Base-by-base conservation (phyloP, 306 rosid genomes). In the Quercus engelmannii region DNA sequence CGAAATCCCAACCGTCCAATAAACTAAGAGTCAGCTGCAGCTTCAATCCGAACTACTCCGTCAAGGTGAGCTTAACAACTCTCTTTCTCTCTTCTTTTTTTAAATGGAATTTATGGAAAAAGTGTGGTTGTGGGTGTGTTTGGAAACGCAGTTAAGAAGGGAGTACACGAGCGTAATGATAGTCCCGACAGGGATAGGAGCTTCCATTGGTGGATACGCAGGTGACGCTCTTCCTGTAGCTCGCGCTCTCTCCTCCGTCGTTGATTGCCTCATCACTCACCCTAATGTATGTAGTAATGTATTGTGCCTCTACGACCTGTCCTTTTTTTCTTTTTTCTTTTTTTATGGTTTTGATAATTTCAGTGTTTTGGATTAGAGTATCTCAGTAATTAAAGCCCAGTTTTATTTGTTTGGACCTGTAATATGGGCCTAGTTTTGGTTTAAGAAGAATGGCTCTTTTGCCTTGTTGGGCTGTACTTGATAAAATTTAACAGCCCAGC, bases 201-300 rank as follows among this genome's bases (percentile, higher is more conserved):
- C 98, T 28, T 71, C 96, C 75, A 94, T 94, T 49, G 97, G 98
- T 80, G 97, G 98, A 41, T 91, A 78, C 70, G 97, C 97, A 4
- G 97, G 97, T 2, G 98, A 94, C 46, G 93, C 98, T 64, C 70
- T 94, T 73, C 97, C 98, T 1, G 93, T 91, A 43, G 97, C 93
- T 58, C 97, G 97, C 26, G 89, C 97, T 46, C 90, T 92, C 65
- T 86, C 96, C 76, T 75, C 90, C 19, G 90, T 91, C 56, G 97
- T 92, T 5, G 97, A 94, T 81, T 92, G 97, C 83, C 98, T 94
- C 56, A 88, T 91, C 85, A 77, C 93, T 69, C 97, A 92, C 79
- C 98, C 98, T 41, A 94, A 94, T 6, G 97, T 91, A 82, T 41
- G 46, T 41, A 1, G 38, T 33, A 41, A 41, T 41, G 8, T 74